Evolutionary conservation across 805 yeast genomes (phyloP), one percentile per base, ranked within the genome.

Genomic region (Pichia insulana): DNA sequence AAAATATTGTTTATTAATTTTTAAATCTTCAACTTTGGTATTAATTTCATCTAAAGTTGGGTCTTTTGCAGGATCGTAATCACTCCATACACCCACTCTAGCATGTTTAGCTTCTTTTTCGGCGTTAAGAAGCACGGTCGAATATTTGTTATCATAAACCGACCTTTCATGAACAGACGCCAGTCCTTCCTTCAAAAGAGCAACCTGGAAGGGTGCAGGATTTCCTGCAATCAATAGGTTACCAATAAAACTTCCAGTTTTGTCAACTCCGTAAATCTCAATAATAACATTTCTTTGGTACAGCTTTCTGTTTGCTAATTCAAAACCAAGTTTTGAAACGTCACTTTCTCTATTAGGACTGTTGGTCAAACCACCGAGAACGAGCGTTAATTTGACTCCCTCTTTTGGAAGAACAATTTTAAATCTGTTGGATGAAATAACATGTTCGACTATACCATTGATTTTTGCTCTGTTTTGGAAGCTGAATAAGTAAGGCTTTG

Each of bases 221-320:
- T 67, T 68, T 2, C 76, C 70, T 12, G 71, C 73, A 10, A 76
- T 54, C 55, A 65, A 82, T 40, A 84, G 53, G 53, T 78, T 76
- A 37, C 95, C 92, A 54, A 84, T 76, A 55, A 87, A 87, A 0
- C 83, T 85, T 44, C 95, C 95, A 43, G 80, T 68, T 55, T 78
- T 83, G 58, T 87, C 96, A 40, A 74, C 73, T 44, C 74, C 80
- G 50, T 74, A 74, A 17, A 86, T 72, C 41, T 80, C 81, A 49
- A 86, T 65, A 49, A 74, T 78, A 34, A 86, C 84, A 47, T 79
- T 85, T 56, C 87, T 74, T 64, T 86, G 96, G 58, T 76, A 67
- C 40, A 73, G 69, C 46, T 73, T 72, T 47, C 69, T 71, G 52
- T 67, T 68, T 46, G 78, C 70, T 54, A 65, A 78, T 31, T 67